A percentile compares a stretch with the other conserved stretches of the same genome.
These are phyloP conservation scores for Leishmania mexicana DNA, from an alignment of 208 protist species.

Conservation along the genomic window DNA sequence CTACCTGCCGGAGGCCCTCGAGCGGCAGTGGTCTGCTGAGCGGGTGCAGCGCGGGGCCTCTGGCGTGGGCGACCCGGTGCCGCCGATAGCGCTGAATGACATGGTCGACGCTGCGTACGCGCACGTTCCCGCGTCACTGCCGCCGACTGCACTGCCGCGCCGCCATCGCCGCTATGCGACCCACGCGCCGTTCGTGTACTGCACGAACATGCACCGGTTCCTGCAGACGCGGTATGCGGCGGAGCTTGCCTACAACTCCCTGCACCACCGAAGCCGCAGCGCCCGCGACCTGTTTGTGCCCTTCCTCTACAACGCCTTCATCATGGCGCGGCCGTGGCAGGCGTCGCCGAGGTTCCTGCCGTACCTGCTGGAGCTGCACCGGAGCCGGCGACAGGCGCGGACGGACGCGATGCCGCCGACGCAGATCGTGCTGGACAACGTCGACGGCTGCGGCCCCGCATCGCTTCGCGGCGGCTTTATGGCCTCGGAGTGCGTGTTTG, in stretches of 20 bases:
- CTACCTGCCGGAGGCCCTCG: not conserved
- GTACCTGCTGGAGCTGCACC: slow-evolving; percentile 21
- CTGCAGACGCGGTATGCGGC: slow-evolving; percentile 39
- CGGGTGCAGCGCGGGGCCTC: slow-evolving; percentile 58
- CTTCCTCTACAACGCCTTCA: slow-evolving; percentile 72
- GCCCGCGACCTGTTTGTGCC: slow-evolving; percentile 44
- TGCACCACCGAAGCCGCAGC: slow-evolving; percentile 32
- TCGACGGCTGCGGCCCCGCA: slow-evolving; percentile 51
- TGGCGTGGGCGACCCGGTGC: slow-evolving; percentile 21
- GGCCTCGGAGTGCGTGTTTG: slow-evolving; percentile 20
- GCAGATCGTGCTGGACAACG: slow-evolving; percentile 52
- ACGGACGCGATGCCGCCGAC: not conserved
- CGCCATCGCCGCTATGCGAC: slow-evolving; percentile 45
- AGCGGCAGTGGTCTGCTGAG: slow-evolving; percentile 80
- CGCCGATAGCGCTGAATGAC: not conserved
- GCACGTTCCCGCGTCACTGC: too few species aligned
- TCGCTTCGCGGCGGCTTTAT: slow-evolving; percentile 16
- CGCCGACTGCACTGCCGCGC: not conserved
- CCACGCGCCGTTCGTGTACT: slow-evolving; percentile 74
- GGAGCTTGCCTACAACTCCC: slow-evolving; percentile 30
- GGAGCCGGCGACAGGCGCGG: not conserved
- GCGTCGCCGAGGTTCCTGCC: slow-evolving; percentile 46
- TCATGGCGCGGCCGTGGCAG: slow-evolving; percentile 61
- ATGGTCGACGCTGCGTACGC: not conserved
- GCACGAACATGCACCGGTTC: slow-evolving; percentile 56